These are phyloP conservation scores for Madurella mycetomatis DNA, from an alignment of 2,329 filamentous ascomycete genomes.

Conservation along the genomic window DNA sequence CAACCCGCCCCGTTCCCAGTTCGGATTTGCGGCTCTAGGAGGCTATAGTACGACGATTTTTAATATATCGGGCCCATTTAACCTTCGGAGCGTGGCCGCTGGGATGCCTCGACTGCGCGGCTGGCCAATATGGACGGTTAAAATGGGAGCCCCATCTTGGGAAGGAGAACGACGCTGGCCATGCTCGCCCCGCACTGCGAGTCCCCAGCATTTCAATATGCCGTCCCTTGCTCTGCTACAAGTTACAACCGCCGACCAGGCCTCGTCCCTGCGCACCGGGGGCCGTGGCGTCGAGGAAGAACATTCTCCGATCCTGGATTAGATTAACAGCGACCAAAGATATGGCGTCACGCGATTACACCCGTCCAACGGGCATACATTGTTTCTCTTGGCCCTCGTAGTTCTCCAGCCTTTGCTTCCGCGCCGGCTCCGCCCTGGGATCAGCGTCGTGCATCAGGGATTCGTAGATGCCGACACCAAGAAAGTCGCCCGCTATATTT, in stretches of 20 bases:
- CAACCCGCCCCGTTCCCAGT: constrained; percentile 9
- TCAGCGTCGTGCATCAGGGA: not conserved
- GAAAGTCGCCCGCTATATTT: constrained; percentile 20
- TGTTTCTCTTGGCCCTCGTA: constrained; percentile 13
- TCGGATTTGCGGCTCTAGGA: constrained; percentile 22
- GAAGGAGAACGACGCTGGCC: constrained; percentile 7
- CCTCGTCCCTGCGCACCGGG: not conserved
- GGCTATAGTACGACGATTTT: constrained; percentile 17
- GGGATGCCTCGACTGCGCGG: constrained; percentile 9
- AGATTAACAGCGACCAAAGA: constrained; percentile 20
- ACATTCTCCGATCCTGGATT: constrained; percentile 17
- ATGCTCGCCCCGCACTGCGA: constrained; percentile 12
- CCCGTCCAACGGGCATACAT: constrained; percentile 17
- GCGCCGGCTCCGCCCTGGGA: constrained; percentile 12
- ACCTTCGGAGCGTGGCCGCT: constrained; percentile 20
- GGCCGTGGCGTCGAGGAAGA: constrained; percentile 11
- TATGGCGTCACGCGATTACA: constrained; percentile 24
- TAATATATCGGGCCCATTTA: constrained; percentile 26
- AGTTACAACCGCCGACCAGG: not conserved
- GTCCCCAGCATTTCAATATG: constrained; percentile 7
- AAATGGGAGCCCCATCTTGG: constrained; percentile 17
- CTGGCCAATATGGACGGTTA: constrained; percentile 26
- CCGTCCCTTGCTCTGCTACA: constrained; percentile 8
- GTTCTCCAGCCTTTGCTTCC: constrained; percentile 13
- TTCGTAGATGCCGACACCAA: constrained; percentile 18